These are phyloP conservation scores for Phaeotremella skinneri DNA, from an alignment of 768 basidiomycete species.

Conservation along the genomic window DNA sequence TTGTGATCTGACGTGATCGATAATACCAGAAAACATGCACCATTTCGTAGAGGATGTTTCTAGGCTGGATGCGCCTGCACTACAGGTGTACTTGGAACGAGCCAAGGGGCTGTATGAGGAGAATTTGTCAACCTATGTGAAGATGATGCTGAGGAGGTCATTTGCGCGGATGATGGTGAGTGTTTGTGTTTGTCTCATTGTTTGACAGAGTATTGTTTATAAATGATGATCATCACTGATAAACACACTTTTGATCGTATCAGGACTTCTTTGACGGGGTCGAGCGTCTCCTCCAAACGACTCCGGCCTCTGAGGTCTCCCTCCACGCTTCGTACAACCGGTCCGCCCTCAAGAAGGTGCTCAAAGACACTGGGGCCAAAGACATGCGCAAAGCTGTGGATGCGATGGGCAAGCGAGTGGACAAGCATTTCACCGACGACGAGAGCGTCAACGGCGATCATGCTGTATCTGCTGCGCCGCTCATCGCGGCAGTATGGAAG, in stretches of 20 bases:
- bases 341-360: constrained; percentile 72
- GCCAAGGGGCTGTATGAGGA: constrained; percentile 86
- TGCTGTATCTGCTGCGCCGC: constrained; percentile 41
- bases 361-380: constrained; percentile 81
- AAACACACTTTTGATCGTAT: not conserved
- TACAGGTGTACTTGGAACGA: constrained; percentile 61
- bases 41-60: constrained; percentile 82
- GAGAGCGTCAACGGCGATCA: constrained; percentile 52
- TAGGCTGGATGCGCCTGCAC: constrained; percentile 67
- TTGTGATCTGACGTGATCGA: constrained; percentile 10
- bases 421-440: constrained; percentile 78
- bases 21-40: constrained; percentile 83
- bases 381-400: constrained; percentile 88
- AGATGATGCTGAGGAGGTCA: constrained; percentile 77
- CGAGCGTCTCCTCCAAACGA: constrained; percentile 78
- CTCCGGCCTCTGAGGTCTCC: constrained; percentile 71
- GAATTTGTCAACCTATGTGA: constrained; percentile 80
- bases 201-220: not conserved
- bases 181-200: constrained; percentile 11
- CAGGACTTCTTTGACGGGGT: constrained; percentile 95
- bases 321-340: constrained; percentile 73
- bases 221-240: too few relatives aligned
- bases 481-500: constrained; percentile 83
- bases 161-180: constrained; percentile 82
- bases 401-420: constrained; percentile 79